Evolutionary conservation across 75 land plant genomes (phyloP).

Genomic region (Picea glauca): DNA sequence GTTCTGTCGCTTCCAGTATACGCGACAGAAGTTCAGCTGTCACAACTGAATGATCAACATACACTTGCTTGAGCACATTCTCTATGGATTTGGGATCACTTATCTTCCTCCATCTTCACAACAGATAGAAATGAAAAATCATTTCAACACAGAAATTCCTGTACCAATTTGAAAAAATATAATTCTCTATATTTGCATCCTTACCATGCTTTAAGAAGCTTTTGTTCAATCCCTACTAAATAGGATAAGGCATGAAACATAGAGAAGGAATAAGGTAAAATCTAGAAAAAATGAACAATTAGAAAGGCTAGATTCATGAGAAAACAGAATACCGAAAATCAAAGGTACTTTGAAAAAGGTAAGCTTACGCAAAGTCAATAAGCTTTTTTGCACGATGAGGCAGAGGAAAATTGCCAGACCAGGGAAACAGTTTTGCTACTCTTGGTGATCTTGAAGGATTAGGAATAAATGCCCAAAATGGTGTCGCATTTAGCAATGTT

Average conservation of each 20-base stretch:
- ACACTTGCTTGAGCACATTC: slow-evolving; percentile 64
- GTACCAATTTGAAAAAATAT: not conserved
- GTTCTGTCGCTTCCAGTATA: slow-evolving; percentile 66
- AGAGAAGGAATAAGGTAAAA: not conserved
- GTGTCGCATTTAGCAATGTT: slow-evolving; percentile 78
- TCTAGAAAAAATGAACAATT: not conserved
- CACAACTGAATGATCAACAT: slow-evolving; percentile 67
- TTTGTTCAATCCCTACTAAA: not conserved
- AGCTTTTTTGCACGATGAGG: slow-evolving; percentile 51
- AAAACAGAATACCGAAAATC: not conserved
- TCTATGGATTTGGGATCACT: slow-evolving; percentile 60
- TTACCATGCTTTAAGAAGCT: not conserved
- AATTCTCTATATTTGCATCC: slow-evolving; percentile 1
- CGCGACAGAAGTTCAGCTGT: slow-evolving; percentile 63
- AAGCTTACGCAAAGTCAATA: slow-evolving; percentile 51
- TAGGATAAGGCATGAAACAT: not conserved
- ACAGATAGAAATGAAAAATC: not conserved
- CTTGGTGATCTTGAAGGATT: slow-evolving; percentile 58
- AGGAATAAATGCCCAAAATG: slow-evolving; percentile 91
- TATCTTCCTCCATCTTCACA: slow-evolving; percentile 67
- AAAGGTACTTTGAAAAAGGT: not conserved
- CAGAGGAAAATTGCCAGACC: slow-evolving; percentile 83
- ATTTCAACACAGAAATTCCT: not conserved
- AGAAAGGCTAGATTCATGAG: not conserved
- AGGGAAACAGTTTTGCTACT: slow-evolving; percentile 65